Base-by-base conservation (phyloP, 352 stramenopile genomes). In the Thalassiosira oceanica region DNA sequence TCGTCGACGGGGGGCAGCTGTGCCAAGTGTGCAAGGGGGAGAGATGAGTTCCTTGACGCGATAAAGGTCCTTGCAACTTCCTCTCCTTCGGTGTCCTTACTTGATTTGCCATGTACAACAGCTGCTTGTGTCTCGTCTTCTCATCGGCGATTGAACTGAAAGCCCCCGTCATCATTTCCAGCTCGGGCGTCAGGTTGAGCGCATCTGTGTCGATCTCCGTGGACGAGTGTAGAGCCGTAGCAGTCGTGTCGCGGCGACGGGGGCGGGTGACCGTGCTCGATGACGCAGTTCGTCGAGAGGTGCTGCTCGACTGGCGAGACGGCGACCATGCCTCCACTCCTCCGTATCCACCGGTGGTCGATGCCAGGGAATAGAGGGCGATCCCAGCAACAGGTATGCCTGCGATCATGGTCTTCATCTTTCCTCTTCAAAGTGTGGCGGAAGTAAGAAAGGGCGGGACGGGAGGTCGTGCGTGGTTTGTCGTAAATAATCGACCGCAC, bases 41-140 rank as follows among this genome's bases (percentile, higher is more conserved):
- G n/a, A n/a, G n/a, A n/a, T n/a, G n/a, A n/a, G n/a, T n/a, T n/a
- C n/a, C n/a, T n/a, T n/a, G n/a, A n/a, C n/a, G n/a, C n/a, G n/a
- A n/a, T n/a, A n/a, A n/a, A n/a, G n/a, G n/a, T n/a, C n/a, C n/a
- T n/a, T n/a, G n/a, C n/a, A n/a, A n/a, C n/a, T n/a, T n/a, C n/a
- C n/a, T n/a, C n/a, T n/a, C n/a, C n/a, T n/a, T n/a, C n/a, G n/a
- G n/a, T n/a, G n/a, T n/a, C n/a, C n/a, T n/a, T n/a, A n/a, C n/a
- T n/a, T n/a, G n/a, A n/a, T n/a, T n/a, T 8, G 84, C 88, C 78
- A 93, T 90, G 67, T 92, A 90, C 2, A 94, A 57, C 1, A 94
- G 63, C 68, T 94, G 88, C 62, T 93, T 94, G 52, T 94, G 90
- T 18, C 88, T 79, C 41, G 88, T 83, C 57, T 93, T 90, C 61